These are phyloP conservation scores for Xerocomus amazonicus DNA, from an alignment of 1,284 basidiomycete genomes.

Conservation along the genomic window DNA sequence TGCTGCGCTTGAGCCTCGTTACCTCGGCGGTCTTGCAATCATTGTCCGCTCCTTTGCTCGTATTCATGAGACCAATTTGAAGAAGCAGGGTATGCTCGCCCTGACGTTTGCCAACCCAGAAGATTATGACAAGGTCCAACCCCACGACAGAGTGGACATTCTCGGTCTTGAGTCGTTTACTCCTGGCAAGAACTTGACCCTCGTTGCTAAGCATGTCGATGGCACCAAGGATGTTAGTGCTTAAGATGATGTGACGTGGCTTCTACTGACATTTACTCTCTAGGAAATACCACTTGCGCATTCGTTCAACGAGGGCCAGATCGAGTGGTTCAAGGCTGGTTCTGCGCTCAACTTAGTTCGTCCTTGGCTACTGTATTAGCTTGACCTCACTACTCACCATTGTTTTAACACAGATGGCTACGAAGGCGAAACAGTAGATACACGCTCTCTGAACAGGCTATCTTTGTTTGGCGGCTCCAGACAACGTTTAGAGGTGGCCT, in stretches of 20 bases:
- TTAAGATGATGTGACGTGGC: conserved; percentile 3
- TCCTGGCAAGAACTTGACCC: conserved; percentile 84
- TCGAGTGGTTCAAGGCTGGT: conserved; percentile 93
- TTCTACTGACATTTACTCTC: conserved; percentile 3
- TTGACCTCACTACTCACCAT: conserved; percentile 28
- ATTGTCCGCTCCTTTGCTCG: conserved; percentile 95
- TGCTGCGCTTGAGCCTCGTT: conserved; percentile 96
- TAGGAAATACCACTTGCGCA: conserved; percentile 69
- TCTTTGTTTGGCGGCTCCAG: too few species aligned
- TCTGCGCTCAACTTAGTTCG: conserved; percentile 79
- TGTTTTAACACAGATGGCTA: conserved; percentile 39
- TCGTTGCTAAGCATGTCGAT: conserved; percentile 79
- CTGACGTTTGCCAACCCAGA: conserved; percentile 84
- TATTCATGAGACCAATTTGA: conserved; percentile 98
- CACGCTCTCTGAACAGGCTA: too few species aligned
- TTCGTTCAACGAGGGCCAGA: conserved; percentile 87
- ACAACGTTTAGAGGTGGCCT: too few species aligned
- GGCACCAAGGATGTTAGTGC: conserved; percentile 65
- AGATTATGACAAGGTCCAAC: conserved; percentile 88
- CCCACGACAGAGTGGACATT: conserved; percentile 83
- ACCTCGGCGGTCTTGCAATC: conserved; percentile 93
- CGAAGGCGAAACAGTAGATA: conserved; percentile 48
- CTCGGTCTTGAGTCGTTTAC: conserved; percentile 80
- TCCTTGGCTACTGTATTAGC: conserved; percentile 11
- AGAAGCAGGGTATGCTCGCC: conserved; percentile 96